Evolutionary conservation across 768 basidiomycete genomes (phyloP).

Genomic region (Agrocybe praecox): DNA sequence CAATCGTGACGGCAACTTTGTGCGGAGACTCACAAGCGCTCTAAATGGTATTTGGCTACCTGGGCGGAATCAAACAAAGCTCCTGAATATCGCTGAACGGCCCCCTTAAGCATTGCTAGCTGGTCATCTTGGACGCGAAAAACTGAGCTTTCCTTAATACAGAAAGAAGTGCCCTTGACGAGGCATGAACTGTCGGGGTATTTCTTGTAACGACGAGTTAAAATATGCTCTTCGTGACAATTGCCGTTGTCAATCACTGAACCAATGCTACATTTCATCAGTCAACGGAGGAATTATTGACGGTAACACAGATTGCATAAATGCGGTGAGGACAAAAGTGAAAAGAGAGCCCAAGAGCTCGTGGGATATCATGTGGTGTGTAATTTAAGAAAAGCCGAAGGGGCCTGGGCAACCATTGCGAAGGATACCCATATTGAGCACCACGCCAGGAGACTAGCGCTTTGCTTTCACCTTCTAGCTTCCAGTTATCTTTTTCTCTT

Average conservation of each 20-base stretch:
- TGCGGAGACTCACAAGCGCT: not conserved
- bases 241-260: too few relatives aligned
- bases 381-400: conserved; percentile 13
- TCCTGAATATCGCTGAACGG: not conserved
- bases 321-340: not conserved
- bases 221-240: too few relatives aligned
- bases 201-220: too few relatives aligned
- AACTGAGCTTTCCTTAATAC: too few relatives aligned
- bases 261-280: too few relatives aligned
- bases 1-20: not conserved
- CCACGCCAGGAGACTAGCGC: conserved; percentile 19
- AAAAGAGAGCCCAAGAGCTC: conserved; percentile 5
- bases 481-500: not conserved
- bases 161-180: too few relatives aligned
- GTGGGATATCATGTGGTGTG: conserved; percentile 17
- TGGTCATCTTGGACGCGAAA: not conserved
- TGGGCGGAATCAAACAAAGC: not conserved
- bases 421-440: conserved; percentile 26
- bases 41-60: not conserved
- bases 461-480: conserved; percentile 10
- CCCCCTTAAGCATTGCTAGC: not conserved
- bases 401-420: conserved; percentile 32
- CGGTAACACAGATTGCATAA: too few relatives aligned
- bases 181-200: too few relatives aligned
- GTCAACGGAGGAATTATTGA: too few relatives aligned